A percentile compares a stretch with the other conserved stretches of the same genome.
Conservation (phyloP, 495 filamentous ascomycete species). For the Antarctomyces pellizariae region DNA sequence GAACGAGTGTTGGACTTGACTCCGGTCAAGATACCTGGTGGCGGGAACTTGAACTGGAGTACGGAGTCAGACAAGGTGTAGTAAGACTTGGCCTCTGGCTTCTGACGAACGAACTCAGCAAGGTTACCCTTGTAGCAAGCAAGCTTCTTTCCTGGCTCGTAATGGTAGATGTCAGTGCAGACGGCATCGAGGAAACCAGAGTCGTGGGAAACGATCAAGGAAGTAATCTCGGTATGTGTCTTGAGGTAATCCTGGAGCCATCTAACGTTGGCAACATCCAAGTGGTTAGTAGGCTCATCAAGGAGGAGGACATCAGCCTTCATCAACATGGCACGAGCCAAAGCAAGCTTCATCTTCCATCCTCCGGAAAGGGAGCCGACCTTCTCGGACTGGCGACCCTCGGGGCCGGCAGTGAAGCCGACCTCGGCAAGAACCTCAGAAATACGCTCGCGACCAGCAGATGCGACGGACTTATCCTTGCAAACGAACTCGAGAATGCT, state of each 20-base stretch:
- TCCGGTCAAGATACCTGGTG: constrained; percentile 79
- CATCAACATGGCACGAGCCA: constrained; percentile 91
- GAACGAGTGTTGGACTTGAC: constrained; percentile 85
- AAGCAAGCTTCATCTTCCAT: constrained; percentile 99
- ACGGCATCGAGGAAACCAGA: constrained; percentile 91
- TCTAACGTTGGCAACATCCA: constrained; percentile 87
- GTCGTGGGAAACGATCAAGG: constrained; percentile 94
- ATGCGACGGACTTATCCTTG: constrained; percentile 59
- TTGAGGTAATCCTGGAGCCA: constrained; percentile 94
- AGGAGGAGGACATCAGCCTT: constrained; percentile 85
- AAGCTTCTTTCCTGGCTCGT: constrained; percentile 86
- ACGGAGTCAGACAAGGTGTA: constrained; percentile 84
- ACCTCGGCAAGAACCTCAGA: constrained; percentile 66
- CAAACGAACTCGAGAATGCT: constrained; percentile 80
- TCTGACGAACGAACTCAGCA: constrained; percentile 70
- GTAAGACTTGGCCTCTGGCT: constrained; percentile 95
- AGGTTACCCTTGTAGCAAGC: constrained; percentile 89
- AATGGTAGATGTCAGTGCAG: constrained; percentile 98
- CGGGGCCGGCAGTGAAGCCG: constrained; percentile 74
- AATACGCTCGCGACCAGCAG: constrained; percentile 58
- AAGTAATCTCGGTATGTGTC: constrained; percentile 87
- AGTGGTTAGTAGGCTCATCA: constrained; percentile 97
- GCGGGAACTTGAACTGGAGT: constrained; percentile 92
- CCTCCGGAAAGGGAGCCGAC: constrained; percentile 95
- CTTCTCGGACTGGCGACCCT: constrained; percentile 64